Percentiles rank a stretch among this genome's conserved stretches.
Evolutionary conservation across 2,329 filamentous ascomycete genomes (phyloP).

Genomic region (Aspergillus ochraceoroseus): DNA sequence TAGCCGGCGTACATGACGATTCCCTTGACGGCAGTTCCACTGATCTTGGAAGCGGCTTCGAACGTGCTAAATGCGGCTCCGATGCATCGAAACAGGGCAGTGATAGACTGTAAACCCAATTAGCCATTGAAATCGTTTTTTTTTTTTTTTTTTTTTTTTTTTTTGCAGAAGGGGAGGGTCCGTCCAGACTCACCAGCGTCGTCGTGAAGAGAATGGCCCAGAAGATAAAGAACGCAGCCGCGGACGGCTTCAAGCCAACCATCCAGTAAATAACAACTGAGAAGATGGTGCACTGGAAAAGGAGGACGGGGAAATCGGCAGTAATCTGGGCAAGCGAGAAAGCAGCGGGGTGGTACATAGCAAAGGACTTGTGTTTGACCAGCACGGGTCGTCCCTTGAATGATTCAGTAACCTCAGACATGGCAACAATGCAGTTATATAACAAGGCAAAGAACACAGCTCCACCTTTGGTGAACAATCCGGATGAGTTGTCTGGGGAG

Average conservation of each 20-base stretch:
- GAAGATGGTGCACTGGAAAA: constrained; percentile 56
- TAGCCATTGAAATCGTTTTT: background rate
- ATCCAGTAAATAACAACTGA: constrained; percentile 58
- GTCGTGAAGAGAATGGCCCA: constrained; percentile 50
- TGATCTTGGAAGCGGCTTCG: constrained; percentile 53
- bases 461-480: constrained; percentile 59
- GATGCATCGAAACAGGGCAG: constrained; percentile 51
- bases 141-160: too few species aligned
- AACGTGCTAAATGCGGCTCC: constrained; percentile 53
- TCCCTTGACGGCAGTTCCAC: constrained; percentile 29
- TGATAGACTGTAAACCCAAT: constrained; percentile 43
- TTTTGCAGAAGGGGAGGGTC: too few species aligned
- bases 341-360: constrained; percentile 51
- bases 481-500: constrained; percentile 52
- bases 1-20: constrained; percentile 38
- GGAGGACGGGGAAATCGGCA: constrained; percentile 50
- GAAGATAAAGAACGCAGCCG: constrained; percentile 56
- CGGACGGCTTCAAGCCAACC: constrained; percentile 50
- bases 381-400: constrained; percentile 56
- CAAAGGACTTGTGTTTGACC: constrained; percentile 54
- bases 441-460: constrained; percentile 60
- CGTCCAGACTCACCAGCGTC: constrained; percentile 47
- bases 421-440: constrained; percentile 56
- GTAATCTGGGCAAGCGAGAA: constrained; percentile 37
- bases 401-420: constrained; percentile 61